Evolutionary conservation across 495 filamentous ascomycete genomes (phyloP), one percentile per base, ranked within the genome.

Genomic region (Penicillium atrosanguineum): DNA sequence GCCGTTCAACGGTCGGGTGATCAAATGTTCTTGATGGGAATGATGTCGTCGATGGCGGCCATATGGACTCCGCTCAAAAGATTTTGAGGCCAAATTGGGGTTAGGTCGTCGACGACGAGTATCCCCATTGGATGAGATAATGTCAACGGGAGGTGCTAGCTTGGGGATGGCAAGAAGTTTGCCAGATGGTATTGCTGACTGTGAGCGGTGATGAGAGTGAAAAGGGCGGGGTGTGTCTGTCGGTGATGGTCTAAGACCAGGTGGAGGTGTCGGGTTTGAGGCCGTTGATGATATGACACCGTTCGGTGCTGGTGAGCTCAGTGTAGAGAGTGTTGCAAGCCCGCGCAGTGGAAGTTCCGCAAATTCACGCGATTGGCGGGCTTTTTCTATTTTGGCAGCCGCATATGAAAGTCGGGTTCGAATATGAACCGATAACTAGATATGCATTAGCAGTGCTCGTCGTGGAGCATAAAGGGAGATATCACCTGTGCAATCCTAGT

Each of bases 381-480:
- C 89, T 66, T 94, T 84, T 69, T 93, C 86, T 37, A 97, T 85
- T 67, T 95, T 95, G 60, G 92, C 81, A 74, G 93, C 89, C 34
- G 90, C 91, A 67, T 96, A 95, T 6, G 89, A 88, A 12, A 97
- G 76, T 46, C 90, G 87, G 7, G 89, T 81, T 55, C 83, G 85
- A 21, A 97, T 79, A 61, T 90, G 84, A 36, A 83, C 80, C 28
- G 90, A 89, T 42, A 94, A 68, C 87, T 95, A 61, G 38, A 50
- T 48, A 48, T 15, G 34, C 28, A 34, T 61, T 16, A 57, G 51
- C 46, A 49, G 51, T 31, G 40, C 48, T 71, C 44, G 61, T 52
- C 48, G 65, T 42, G 31, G 46, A 50, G 46, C 43, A 12, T 49
- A 11, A 3, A 3, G 50, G 51, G 11, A 16, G n/a, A 12, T 55